phyloP scores from a whole-genome alignment of 169 alveolate species.

The Plasmodium knowlesi region DNA sequence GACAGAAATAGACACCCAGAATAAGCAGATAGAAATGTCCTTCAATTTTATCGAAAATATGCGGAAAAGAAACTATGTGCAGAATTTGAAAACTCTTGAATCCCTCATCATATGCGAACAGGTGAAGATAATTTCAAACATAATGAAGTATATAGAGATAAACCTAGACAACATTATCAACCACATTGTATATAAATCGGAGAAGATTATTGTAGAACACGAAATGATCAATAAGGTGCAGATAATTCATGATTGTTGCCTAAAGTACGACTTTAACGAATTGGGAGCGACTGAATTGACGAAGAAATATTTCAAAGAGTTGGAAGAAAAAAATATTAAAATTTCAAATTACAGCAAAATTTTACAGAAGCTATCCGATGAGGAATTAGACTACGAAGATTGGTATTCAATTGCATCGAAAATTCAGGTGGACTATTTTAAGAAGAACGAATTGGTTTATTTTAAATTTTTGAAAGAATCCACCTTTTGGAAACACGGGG shows the following conservation, averaged over 20 bases:
- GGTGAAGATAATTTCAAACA: slow-evolving; percentile 3
- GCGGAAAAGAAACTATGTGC: not conserved
- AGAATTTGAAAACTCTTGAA: slow-evolving; percentile 28
- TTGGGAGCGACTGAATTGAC: slow-evolving; percentile 69
- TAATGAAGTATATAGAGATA: slow-evolving; percentile 55
- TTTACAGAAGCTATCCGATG: slow-evolving; percentile 54
- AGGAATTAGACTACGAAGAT: slow-evolving; percentile 53
- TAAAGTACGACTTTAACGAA: slow-evolving; percentile 52
- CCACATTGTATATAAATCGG: slow-evolving; percentile 11
- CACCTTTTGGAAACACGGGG: slow-evolving; percentile 60
- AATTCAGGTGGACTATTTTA: slow-evolving; percentile 48
- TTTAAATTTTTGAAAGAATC: slow-evolving; percentile 31
- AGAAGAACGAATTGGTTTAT: slow-evolving; percentile 48
- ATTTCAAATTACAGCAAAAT: slow-evolving; percentile 7
- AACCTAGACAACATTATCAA: slow-evolving; percentile 45
- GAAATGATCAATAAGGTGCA: slow-evolving; percentile 22
- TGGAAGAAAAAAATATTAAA: slow-evolving; percentile 48
- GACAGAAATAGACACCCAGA: slow-evolving; percentile 2
- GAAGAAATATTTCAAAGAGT: slow-evolving; percentile 29
- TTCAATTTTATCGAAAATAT: not conserved
- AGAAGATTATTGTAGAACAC: not conserved
- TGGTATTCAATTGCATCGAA: slow-evolving; percentile 63
- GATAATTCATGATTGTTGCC: slow-evolving; percentile 44
- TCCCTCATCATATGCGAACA: slow-evolving; percentile 45
- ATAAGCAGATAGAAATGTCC: not conserved